phyloP scores from a whole-genome alignment of 495 filamentous ascomycete genomes.

The Sporormia fimetaria region DNA sequence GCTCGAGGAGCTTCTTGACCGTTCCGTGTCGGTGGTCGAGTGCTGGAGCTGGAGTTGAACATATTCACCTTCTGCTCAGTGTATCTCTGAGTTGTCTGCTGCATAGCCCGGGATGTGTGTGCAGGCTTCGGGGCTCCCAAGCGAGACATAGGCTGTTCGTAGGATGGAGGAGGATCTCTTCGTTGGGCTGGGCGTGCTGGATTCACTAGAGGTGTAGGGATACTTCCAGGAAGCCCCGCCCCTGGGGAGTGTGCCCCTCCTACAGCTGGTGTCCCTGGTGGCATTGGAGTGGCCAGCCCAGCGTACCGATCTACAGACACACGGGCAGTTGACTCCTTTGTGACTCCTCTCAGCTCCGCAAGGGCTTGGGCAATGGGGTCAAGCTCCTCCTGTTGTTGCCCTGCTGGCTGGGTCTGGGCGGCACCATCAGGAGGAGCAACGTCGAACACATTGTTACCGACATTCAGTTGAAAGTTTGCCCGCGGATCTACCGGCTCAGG shows the following conservation, averaged over 20 bases:
- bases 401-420: constrained; percentile 25
- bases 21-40: constrained; percentile 19
- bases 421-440: constrained; percentile 68
- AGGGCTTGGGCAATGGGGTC: constrained; percentile 91
- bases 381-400: constrained; percentile 43
- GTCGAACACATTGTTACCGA: constrained; percentile 93
- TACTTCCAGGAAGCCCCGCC: constrained; percentile 38
- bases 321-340: constrained; percentile 61
- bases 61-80: constrained; percentile 71
- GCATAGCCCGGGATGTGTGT: constrained; percentile 85
- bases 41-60: constrained; percentile 46
- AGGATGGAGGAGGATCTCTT: constrained; percentile 74
- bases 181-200: constrained; percentile 39
- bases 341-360: constrained; percentile 80
- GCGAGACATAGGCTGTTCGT: constrained; percentile 58
- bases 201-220: constrained; percentile 40
- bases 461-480: constrained; percentile 87
- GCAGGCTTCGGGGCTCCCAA: constrained; percentile 86
- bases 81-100: constrained; percentile 80
- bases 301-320: constrained; percentile 90
- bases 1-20: constrained; percentile 25
- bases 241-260: not conserved
- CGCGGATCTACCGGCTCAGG: constrained; percentile 90
- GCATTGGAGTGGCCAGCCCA: constrained; percentile 75
- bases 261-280: constrained; percentile 28